phyloP scores from a whole-genome alignment of 805 yeast genomes.

The Wickerhamomyces strasburgensis region DNA sequence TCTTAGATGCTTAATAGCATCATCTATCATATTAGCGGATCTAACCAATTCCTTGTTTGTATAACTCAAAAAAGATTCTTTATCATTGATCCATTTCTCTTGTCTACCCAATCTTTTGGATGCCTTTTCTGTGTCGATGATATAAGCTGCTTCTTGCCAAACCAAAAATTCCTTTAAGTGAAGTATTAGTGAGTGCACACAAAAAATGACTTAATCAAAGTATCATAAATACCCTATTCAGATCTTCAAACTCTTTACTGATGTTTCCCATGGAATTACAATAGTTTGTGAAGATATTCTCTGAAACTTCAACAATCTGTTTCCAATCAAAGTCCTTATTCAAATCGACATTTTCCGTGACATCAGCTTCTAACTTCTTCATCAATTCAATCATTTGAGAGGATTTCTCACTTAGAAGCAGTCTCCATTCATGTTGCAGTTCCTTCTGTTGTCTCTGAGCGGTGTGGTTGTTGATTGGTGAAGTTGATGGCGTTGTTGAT shows the following conservation, averaged over 20 bases:
- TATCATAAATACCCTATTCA: constrained; percentile 15
- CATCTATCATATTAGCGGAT: constrained; percentile 22
- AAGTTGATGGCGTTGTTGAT: not conserved
- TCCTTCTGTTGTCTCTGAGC: too few relatives aligned
- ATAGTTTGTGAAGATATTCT: constrained; percentile 18
- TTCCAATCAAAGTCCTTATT: constrained; percentile 12
- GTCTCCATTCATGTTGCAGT: not conserved
- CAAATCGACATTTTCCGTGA: constrained; percentile 1
- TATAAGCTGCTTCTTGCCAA: constrained; percentile 25
- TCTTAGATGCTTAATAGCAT: constrained; percentile 18
- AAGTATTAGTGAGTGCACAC: not conserved
- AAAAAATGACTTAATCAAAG: too few relatives aligned
- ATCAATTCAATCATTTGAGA: not conserved
- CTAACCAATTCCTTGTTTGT: constrained; percentile 19
- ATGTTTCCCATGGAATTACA: constrained; percentile 18
- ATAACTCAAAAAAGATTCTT: constrained; percentile 17
- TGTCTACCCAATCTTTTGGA: constrained; percentile 14
- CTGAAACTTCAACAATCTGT: constrained; percentile 12
- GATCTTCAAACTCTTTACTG: constrained; percentile 19
- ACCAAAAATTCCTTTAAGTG: constrained; percentile 18
- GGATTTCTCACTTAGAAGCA: not conserved
- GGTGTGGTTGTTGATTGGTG: too few relatives aligned
- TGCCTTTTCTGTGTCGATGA: constrained; percentile 21
- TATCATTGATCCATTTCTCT: constrained; percentile 22
- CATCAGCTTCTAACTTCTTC: constrained; percentile 1